Percentiles rank a stretch among this genome's conserved stretches.
These are phyloP conservation scores for Globisporangium uncinulatum DNA, from an alignment of 352 stramenopile species.

Conservation along the genomic window DNA sequence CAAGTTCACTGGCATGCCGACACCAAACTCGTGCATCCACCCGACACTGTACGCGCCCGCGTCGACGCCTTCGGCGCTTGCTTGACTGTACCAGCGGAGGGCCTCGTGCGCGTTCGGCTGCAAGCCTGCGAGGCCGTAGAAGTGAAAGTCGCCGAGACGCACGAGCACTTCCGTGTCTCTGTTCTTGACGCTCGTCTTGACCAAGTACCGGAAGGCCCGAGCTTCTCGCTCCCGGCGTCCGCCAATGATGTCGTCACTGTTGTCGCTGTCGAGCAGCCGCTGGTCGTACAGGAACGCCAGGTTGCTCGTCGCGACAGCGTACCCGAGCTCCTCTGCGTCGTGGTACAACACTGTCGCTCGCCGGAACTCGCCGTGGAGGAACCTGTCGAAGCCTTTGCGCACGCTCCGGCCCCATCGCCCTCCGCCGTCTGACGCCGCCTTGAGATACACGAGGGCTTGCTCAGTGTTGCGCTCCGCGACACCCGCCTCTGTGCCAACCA, in stretches of 20 bases:
- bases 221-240: slow-evolving; percentile 16
- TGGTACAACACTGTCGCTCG: slow-evolving; percentile 53
- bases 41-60: slow-evolving; percentile 69
- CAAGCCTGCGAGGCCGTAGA: slow-evolving; percentile 56
- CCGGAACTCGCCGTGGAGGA: slow-evolving; percentile 31
- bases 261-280: slow-evolving; percentile 21
- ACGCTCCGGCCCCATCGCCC: slow-evolving; percentile 56
- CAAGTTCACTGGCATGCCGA: slow-evolving; percentile 41
- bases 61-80: slow-evolving; percentile 50
- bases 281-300: slow-evolving; percentile 74
- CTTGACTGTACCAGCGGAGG: slow-evolving; percentile 64
- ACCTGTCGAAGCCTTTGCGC: slow-evolving; percentile 62
- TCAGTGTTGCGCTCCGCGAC: slow-evolving; percentile 18
- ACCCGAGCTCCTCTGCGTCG: slow-evolving; percentile 57
- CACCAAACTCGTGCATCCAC: slow-evolving; percentile 65
- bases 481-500: slow-evolving; percentile 21
- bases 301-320: slow-evolving; percentile 61
- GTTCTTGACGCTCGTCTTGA: slow-evolving; percentile 26
- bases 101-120: slow-evolving; percentile 23
- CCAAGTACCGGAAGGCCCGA: slow-evolving; percentile 36
- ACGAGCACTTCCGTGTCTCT: slow-evolving; percentile 56
- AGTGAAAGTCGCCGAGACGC: slow-evolving; percentile 72
- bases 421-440: slow-evolving; percentile 54
- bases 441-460: slow-evolving; percentile 39
- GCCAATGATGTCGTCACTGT: slow-evolving; percentile 3